These are phyloP conservation scores for Iberis amara DNA, from an alignment of 441 rosid genomes.

Conservation along the genomic window DNA sequence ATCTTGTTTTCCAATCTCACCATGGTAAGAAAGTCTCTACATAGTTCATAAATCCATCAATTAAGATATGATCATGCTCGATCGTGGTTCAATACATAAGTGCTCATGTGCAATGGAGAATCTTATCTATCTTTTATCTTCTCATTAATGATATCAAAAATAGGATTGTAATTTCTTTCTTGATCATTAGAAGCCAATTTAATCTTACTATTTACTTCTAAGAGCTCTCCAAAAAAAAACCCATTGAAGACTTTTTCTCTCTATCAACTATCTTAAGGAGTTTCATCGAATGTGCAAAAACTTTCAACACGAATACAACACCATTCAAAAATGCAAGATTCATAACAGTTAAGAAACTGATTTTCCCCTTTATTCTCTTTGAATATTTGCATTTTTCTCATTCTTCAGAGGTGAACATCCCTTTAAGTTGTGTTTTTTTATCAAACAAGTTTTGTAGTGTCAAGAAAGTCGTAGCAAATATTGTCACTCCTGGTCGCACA, in stretches of 20 bases:
- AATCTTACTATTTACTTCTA: neutral
- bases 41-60: neutral
- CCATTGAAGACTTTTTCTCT: constrained; percentile 8
- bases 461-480: neutral
- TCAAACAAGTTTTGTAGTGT: neutral
- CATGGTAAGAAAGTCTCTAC: constrained; percentile 8
- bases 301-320: neutral
- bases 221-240: constrained; percentile 11
- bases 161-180: constrained; percentile 4
- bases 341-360: too few species aligned
- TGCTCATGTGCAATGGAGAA: neutral
- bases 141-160: constrained; percentile 7
- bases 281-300: neutral
- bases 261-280: constrained; percentile 1
- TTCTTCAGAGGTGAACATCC: neutral
- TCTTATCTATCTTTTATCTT: constrained; percentile 1
- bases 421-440: neutral
- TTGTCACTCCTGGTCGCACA: neutral
- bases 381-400: neutral
- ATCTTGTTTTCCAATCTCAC: neutral
- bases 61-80: neutral
- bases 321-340: too few species aligned
- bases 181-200: neutral
- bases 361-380: neutral
- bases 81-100: neutral